Conservation (phyloP, 139 green algal genomes). For the Zygnema circumcarinatum region DNA sequence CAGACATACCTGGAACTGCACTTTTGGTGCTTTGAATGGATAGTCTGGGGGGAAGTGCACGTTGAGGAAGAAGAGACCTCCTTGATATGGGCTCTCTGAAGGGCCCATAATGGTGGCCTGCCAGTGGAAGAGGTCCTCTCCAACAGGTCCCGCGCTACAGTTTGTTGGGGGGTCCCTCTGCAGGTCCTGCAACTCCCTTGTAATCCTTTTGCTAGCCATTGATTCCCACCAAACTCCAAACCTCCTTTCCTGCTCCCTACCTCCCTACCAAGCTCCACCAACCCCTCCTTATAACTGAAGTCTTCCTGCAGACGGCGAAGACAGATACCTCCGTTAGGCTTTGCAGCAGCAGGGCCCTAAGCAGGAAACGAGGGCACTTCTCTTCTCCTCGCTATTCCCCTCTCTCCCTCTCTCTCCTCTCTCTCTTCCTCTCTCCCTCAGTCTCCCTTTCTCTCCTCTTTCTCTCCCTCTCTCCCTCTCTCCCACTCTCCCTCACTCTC, state of each 20-base stretch:
- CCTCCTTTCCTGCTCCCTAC: slow-evolving; percentile 6
- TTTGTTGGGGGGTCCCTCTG: slow-evolving; percentile 89
- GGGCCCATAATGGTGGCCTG: slow-evolving; percentile 85
- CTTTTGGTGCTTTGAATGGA: slow-evolving; percentile 96
- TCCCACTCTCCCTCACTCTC: no score
- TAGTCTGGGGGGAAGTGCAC: slow-evolving; percentile 97
- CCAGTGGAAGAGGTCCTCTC: slow-evolving; percentile 89
- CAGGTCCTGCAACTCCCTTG: slow-evolving; percentile 86
- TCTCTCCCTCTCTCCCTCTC: not conserved
- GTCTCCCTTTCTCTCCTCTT: slow-evolving; percentile 16
- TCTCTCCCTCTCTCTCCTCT: no score
- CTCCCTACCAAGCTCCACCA: slow-evolving; percentile 16
- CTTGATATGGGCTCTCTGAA: slow-evolving; percentile 87
- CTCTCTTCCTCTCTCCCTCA: no score
- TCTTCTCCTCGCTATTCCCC: no score
- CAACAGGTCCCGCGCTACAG: slow-evolving; percentile 73
- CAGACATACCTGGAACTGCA: slow-evolving; percentile 58
- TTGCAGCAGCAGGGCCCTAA: not conserved
- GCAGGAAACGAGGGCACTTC: no score
- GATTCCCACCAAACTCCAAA: not conserved
- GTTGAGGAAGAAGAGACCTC: slow-evolving; percentile 83
- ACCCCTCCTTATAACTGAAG: not conserved
- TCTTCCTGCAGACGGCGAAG: slow-evolving; percentile 13
- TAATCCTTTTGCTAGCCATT: slow-evolving; percentile 86
- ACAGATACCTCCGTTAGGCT: not conserved